These are phyloP conservation scores for Globisporangium perplexum DNA, from an alignment of 352 stramenopile genomes.

Conservation along the genomic window DNA sequence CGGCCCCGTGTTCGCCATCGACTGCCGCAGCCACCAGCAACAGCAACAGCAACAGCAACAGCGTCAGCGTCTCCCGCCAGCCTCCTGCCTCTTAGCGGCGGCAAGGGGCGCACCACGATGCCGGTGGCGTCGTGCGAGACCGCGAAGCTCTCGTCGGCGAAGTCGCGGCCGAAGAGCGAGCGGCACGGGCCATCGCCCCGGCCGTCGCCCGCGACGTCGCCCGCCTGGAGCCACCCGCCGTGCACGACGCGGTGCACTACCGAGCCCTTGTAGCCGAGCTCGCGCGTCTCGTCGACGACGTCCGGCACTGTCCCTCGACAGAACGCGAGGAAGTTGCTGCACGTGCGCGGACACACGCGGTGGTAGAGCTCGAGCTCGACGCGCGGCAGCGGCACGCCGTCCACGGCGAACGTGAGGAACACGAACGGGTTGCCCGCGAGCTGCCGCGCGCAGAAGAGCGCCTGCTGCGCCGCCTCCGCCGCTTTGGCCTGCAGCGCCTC, in stretches of 20 bases:
- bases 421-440: conserved; percentile 49
- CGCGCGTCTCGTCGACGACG: conserved; percentile 24
- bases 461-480: conserved; percentile 34
- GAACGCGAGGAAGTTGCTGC: conserved; percentile 70
- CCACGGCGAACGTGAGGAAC: conserved; percentile 57
- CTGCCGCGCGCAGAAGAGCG: conserved; percentile 34
- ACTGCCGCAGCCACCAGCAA: conserved; percentile 39
- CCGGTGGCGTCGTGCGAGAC: conserved; percentile 56
- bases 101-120: conserved; percentile 61
- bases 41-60: no score
- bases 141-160: conserved; percentile 70
- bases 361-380: conserved; percentile 73
- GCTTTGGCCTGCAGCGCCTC: conserved; percentile 42
- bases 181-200: conserved; percentile 41
- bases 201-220: conserved; percentile 42
- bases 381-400: conserved; percentile 45
- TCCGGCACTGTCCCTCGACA: conserved; percentile 50
- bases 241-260: conserved; percentile 57
- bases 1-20: conserved; percentile 95
- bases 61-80: no score
- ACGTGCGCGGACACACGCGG: conserved; percentile 54
- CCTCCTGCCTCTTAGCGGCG: no score
- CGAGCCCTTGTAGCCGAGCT: conserved; percentile 51
- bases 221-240: conserved; percentile 69
- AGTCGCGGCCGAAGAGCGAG: conserved; percentile 55